phyloP scores from a whole-genome alignment of 306 rosid genomes.

The Arachis hypogaea region DNA sequence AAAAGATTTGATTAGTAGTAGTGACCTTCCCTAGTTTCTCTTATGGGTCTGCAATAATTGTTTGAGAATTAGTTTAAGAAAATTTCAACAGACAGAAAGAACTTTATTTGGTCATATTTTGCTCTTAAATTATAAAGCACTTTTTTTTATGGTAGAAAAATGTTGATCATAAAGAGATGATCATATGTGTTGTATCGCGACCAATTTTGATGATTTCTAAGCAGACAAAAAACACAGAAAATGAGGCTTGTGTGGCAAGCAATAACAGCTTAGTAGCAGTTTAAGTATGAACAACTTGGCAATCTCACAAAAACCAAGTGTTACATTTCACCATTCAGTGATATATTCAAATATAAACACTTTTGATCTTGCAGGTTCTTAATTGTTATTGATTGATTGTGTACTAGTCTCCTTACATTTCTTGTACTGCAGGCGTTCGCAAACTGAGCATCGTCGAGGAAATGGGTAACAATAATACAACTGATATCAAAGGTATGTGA shows the following conservation, averaged over 20 bases:
- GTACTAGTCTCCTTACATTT: conserved; percentile 33
- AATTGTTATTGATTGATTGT: conserved; percentile 24
- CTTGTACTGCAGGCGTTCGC: conserved; percentile 61
- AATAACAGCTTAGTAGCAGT: conserved; percentile 38
- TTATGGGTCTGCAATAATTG: not conserved
- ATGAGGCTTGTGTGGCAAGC: conserved; percentile 53
- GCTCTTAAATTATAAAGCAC: conserved; percentile 32
- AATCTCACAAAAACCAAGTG: conserved; percentile 45
- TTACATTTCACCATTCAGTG: conserved; percentile 2
- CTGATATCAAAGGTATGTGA: conserved; percentile 67
- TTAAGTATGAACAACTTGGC: conserved; percentile 62
- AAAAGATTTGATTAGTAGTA: conserved; percentile 33
- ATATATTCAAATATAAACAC: conserved; percentile 4
- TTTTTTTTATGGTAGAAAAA: conserved; percentile 29
- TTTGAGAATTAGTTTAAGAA: not conserved
- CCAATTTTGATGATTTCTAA: conserved; percentile 33
- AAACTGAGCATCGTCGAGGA: conserved; percentile 78
- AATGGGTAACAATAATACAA: conserved; percentile 78
- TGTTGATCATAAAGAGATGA: not conserved
- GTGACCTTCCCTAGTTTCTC: not conserved
- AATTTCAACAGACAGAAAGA: conserved; percentile 33
- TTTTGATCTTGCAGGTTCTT: conserved; percentile 37
- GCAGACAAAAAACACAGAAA: conserved; percentile 53
- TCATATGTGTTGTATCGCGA: conserved; percentile 21
- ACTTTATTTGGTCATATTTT: conserved; percentile 48